Evolutionary conservation across 2,329 filamentous ascomycete genomes (phyloP).

Genomic region (Coccinonectria pachysandricola): DNA sequence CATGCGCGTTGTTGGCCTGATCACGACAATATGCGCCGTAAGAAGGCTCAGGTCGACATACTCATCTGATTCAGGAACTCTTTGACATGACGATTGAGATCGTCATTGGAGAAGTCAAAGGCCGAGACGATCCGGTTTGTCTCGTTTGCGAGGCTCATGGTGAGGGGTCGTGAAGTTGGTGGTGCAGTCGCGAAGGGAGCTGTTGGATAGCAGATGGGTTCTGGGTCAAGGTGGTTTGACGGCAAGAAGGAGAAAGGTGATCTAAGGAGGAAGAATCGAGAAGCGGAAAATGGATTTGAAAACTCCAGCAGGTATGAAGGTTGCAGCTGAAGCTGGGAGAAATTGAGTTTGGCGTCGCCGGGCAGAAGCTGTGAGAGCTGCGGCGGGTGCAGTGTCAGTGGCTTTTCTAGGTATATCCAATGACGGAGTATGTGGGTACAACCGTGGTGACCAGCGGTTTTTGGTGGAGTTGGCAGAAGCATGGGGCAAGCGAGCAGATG

Average conservation of each 20-base stretch:
- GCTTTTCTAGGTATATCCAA: conserved; percentile 16
- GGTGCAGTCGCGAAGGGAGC: conserved; percentile 43
- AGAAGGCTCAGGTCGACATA: conserved; percentile 20
- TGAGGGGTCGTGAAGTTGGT: conserved; percentile 44
- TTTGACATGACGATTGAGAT: conserved; percentile 69
- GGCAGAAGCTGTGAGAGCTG: conserved; percentile 45
- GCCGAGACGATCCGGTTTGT: conserved; percentile 71
- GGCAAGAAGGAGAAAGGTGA: conserved; percentile 13
- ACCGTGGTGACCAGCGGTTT: conserved; percentile 9
- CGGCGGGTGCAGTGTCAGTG: conserved; percentile 20
- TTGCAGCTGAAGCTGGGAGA: conserved; percentile 12
- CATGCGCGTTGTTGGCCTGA: too few relatives aligned
- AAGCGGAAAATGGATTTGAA: conserved; percentile 12
- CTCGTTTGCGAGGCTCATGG: conserved; percentile 56
- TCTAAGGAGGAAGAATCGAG: conserved; percentile 7
- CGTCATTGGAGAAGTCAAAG: conserved; percentile 72
- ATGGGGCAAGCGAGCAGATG: conserved; percentile 2
- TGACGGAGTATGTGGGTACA: conserved; percentile 8
- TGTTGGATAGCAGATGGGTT: conserved; percentile 44
- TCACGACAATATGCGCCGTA: too few relatives aligned
- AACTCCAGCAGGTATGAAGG: too few relatives aligned
- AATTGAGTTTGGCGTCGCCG: conserved; percentile 36
- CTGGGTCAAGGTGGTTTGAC: conserved; percentile 25
- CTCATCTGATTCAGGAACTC: conserved; percentile 85
- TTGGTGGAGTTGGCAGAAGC: conserved; percentile 5